Evolutionary conservation across 2,329 filamentous ascomycete species (phyloP).

Genomic region (Sordariomycetes sp.): DNA sequence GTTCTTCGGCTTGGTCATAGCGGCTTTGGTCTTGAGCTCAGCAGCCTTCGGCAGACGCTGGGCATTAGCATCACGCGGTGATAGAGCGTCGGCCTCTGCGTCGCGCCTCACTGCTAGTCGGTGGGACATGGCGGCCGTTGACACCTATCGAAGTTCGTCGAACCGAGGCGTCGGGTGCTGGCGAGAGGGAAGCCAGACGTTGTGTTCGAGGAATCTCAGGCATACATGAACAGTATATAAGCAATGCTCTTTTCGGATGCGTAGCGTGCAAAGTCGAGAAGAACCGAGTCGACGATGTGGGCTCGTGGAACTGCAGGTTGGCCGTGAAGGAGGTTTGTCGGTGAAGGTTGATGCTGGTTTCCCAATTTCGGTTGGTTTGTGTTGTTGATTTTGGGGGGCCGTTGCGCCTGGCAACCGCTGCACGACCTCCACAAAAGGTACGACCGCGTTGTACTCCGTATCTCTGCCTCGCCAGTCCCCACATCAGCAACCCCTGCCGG

Average conservation of each 20-base stretch:
- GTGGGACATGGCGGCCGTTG: conserved; percentile 30
- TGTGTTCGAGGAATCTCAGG: background rate
- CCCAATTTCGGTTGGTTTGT: background rate
- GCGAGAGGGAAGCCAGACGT: background rate
- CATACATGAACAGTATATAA: conserved; percentile 3
- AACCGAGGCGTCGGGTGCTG: background rate
- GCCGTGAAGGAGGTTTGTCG: background rate
- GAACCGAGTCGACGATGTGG: background rate
- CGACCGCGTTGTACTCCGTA: no score
- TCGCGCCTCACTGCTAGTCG: conserved; percentile 38
- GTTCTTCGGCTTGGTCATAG: conserved; percentile 43
- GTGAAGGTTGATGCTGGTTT: background rate
- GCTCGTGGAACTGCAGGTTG: background rate
- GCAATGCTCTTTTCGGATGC: conserved; percentile 1
- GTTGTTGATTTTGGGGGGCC: background rate
- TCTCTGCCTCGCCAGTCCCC: no score
- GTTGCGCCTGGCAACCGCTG: conserved; percentile 4
- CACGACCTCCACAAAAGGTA: no score
- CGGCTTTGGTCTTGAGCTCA: conserved; percentile 43
- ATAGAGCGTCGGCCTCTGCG: conserved; percentile 53
- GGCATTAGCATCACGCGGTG: conserved; percentile 55
- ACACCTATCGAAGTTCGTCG: background rate
- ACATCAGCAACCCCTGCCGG: no score
- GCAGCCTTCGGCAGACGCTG: conserved; percentile 38
- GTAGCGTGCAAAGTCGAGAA: background rate